Percentiles rank a stretch among this genome's conserved stretches.
Conservation (phyloP, 202 grass and related monocot species). For the Saccharum hybrid region DNA sequence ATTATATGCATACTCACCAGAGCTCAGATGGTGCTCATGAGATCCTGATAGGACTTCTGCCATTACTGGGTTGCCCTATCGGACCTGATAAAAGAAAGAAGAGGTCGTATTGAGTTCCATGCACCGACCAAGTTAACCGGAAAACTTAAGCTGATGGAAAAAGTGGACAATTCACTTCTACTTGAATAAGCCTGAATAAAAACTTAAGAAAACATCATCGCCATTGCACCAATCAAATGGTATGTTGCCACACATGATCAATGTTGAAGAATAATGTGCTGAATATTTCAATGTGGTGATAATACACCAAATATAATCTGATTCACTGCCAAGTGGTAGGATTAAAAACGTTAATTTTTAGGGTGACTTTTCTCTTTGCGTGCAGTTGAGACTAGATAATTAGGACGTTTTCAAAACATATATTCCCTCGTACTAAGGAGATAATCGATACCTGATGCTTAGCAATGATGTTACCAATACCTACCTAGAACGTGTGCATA, state of each 20-base stretch:
- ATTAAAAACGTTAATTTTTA: neutral
- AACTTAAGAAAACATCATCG: neutral
- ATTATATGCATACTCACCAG: conserved; percentile 46
- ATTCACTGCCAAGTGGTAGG: neutral
- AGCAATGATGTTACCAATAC: neutral
- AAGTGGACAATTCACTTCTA: neutral
- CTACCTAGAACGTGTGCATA: neutral
- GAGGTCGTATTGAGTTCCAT: neutral
- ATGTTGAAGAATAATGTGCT: neutral
- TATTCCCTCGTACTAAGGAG: neutral
- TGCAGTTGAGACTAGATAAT: neutral
- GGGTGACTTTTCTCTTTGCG: neutral
- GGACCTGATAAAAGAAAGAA: conserved; percentile 55
- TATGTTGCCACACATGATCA: neutral
- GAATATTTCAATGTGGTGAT: neutral
- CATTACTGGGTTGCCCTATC: conserved; percentile 56
- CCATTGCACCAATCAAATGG: neutral
- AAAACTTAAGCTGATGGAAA: neutral
- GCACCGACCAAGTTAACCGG: neutral
- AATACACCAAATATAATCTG: neutral
- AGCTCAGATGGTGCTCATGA: conserved; percentile 62
- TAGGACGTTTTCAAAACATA: neutral
- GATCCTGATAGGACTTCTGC: conserved; percentile 79
- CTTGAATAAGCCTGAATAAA: neutral
- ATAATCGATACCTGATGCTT: neutral